Percentiles rank a stretch among this genome's conserved stretches.
Conservation (phyloP, 2,329 filamentous ascomycete genomes). For the Colletotrichum coccodes region DNA sequence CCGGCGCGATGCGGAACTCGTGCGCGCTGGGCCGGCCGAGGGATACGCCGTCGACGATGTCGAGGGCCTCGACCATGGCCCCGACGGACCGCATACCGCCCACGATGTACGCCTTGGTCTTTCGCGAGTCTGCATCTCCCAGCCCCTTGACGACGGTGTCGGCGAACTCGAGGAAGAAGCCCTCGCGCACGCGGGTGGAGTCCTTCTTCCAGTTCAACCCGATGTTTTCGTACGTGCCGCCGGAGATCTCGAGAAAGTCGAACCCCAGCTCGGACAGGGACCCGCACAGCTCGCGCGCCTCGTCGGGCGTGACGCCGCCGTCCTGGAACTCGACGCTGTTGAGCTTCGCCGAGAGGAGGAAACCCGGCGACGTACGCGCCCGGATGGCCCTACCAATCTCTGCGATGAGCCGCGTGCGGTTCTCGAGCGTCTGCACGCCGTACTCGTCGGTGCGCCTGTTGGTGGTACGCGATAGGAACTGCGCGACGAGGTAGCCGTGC, state of each 20-base stretch:
- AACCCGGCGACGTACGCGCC: conserved; percentile 40
- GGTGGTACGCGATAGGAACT: conserved; percentile 60
- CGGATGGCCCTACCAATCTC: conserved; percentile 52
- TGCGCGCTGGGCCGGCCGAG: conserved; percentile 52
- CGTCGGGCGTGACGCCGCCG: conserved; percentile 60
- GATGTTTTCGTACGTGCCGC: conserved; percentile 67
- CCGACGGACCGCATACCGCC: conserved; percentile 65
- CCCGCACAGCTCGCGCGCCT: conserved; percentile 58
- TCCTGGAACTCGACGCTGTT: conserved; percentile 67
- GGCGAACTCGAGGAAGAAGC: conserved; percentile 71
- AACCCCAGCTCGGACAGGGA: conserved; percentile 59
- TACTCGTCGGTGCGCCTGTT: conserved; percentile 64
- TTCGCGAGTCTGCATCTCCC: conserved; percentile 11
- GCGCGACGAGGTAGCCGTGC: conserved; percentile 64
- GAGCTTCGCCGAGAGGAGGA: conserved; percentile 65
- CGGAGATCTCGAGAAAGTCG: conserved; percentile 68
- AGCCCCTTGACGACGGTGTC: conserved; percentile 57
- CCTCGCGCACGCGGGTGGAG: conserved; percentile 64
- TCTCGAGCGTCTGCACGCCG: conserved; percentile 52
- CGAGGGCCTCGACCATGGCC: conserved; percentile 67
- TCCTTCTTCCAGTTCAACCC: conserved; percentile 63
- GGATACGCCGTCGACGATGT: conserved; percentile 68
- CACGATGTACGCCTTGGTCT: conserved; percentile 66
- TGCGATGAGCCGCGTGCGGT: conserved; percentile 55
- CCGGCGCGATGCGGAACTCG: conserved; percentile 36